Evolutionary conservation across 2,329 filamentous ascomycete species (phyloP).

Genomic region (Fragosphaeria purpurea): DNA sequence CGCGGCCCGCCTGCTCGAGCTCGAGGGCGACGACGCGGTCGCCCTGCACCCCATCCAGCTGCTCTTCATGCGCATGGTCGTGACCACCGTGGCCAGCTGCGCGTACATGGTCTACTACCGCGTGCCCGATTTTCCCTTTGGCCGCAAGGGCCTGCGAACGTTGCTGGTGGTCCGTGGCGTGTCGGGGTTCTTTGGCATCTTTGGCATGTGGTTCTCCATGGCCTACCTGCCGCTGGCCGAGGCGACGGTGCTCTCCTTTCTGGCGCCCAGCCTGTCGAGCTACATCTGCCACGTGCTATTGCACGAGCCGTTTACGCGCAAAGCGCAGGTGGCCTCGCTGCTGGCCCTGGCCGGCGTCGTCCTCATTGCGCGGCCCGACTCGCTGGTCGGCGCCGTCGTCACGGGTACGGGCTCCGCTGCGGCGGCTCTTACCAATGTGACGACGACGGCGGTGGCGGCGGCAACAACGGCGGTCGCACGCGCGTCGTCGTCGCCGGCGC

Average conservation of each 20-base stretch:
- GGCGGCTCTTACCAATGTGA: constrained; percentile 1
- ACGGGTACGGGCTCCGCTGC: background rate
- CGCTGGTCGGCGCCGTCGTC: constrained; percentile 23
- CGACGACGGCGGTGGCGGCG: too few species aligned
- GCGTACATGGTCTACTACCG: constrained; percentile 64
- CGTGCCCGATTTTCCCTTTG: constrained; percentile 61
- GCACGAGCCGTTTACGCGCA: constrained; percentile 66
- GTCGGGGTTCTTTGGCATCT: constrained; percentile 55
- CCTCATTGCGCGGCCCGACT: constrained; percentile 63
- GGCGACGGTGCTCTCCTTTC: constrained; percentile 81
- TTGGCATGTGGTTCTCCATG: constrained; percentile 57
- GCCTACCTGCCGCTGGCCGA: constrained; percentile 78
- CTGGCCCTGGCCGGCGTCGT: constrained; percentile 71
- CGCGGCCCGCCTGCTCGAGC: constrained; percentile 63
- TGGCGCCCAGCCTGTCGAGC: constrained; percentile 68
- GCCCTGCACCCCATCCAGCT: constrained; percentile 78
- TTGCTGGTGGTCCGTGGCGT: constrained; percentile 42
- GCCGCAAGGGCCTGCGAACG: constrained; percentile 53
- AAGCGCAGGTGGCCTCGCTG: constrained; percentile 65
- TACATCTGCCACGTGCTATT: constrained; percentile 68
- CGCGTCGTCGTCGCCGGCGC: background rate
- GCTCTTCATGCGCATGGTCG: constrained; percentile 66
- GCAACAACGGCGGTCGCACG: background rate
- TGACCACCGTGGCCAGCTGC: constrained; percentile 58
- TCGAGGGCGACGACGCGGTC: constrained; percentile 51